A percentile compares a stretch with the other conserved stretches of the same genome.
These are phyloP conservation scores for Termitomyces sp. DNA, from an alignment of 1,284 basidiomycete species.

Conservation along the genomic window DNA sequence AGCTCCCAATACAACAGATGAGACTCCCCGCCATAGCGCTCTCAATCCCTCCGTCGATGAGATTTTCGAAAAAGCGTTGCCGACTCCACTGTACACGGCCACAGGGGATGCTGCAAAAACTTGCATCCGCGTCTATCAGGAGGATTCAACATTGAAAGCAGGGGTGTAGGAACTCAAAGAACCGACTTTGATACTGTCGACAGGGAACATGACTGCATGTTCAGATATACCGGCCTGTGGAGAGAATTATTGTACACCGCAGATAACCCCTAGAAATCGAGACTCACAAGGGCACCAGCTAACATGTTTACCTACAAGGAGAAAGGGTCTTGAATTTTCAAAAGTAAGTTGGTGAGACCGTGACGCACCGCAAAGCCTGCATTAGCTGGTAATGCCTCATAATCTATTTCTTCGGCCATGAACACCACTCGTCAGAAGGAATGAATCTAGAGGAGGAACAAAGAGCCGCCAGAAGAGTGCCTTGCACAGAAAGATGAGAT, in stretches of 20 bases:
- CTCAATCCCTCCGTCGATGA: constrained; percentile 89
- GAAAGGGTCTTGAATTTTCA: constrained; percentile 1
- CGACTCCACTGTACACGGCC: constrained; percentile 84
- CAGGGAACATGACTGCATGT: constrained; percentile 98
- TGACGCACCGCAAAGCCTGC: constrained; percentile 63
- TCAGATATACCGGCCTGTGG: constrained; percentile 97
- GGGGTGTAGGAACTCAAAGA: background rate
- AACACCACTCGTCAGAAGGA: background rate
- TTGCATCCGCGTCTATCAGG: constrained; percentile 92
- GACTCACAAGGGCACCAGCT: constrained; percentile 87
- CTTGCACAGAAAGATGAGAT: background rate
- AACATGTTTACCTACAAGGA: constrained; percentile 84
- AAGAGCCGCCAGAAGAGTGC: background rate
- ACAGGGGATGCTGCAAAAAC: constrained; percentile 83
- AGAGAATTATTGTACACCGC: background rate
- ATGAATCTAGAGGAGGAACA: background rate
- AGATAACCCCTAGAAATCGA: background rate
- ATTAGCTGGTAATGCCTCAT: constrained; percentile 73
- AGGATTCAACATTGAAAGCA: background rate
- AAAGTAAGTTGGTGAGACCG: background rate
- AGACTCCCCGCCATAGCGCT: constrained; percentile 93
- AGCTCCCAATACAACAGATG: constrained; percentile 95
- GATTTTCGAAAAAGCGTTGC: constrained; percentile 85
- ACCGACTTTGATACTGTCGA: constrained; percentile 93
- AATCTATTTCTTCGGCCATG: constrained; percentile 67